A percentile compares a stretch with the other conserved stretches of the same genome.
Evolutionary conservation across 2,329 filamentous ascomycete genomes (phyloP).

Genomic region (Trematosphaeria pertusa): DNA sequence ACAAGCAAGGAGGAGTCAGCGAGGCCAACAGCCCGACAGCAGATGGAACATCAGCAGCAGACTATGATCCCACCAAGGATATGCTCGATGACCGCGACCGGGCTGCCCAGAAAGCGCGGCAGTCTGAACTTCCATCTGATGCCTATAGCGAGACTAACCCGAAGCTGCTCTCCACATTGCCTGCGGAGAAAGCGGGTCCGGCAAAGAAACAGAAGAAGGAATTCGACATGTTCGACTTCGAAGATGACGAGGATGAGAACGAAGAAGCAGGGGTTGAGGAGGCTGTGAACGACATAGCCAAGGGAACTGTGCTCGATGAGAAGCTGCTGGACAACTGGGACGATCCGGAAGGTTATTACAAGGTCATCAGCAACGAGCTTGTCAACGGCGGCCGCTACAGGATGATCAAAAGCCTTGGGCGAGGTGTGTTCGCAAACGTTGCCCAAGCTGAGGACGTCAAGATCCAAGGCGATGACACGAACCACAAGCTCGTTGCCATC

Average conservation of each 20-base stretch:
- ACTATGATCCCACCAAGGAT: conserved; percentile 88
- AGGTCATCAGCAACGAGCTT: conserved; percentile 88
- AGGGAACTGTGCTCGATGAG: conserved; percentile 60
- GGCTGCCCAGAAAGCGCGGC: conserved; percentile 64
- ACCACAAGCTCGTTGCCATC: conserved; percentile 78
- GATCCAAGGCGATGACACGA: conserved; percentile 47
- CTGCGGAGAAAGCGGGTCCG: conserved; percentile 42
- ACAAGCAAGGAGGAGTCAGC: conserved; percentile 50
- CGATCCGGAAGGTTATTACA: conserved; percentile 95
- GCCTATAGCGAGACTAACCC: conserved; percentile 66
- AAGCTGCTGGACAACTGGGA: conserved; percentile 92
- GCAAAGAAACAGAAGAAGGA: conserved; percentile 56
- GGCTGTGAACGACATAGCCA: conserved; percentile 47
- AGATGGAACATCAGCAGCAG: conserved; percentile 86
- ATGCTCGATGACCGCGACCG: conserved; percentile 83
- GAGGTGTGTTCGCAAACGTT: conserved; percentile 97
- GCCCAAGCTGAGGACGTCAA: conserved; percentile 69
- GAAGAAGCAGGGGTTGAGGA: conserved; percentile 71
- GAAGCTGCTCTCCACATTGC: conserved; percentile 60
- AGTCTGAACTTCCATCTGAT: conserved; percentile 50
- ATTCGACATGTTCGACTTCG: conserved; percentile 69
- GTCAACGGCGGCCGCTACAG: conserved; percentile 87
- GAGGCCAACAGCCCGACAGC: conserved; percentile 39
- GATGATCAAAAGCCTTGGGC: conserved; percentile 84
- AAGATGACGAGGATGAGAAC: conserved; percentile 74